These are phyloP conservation scores for Pseudopediastrum boryanum DNA, from an alignment of 139 green algal genomes.

Conservation along the genomic window DNA sequence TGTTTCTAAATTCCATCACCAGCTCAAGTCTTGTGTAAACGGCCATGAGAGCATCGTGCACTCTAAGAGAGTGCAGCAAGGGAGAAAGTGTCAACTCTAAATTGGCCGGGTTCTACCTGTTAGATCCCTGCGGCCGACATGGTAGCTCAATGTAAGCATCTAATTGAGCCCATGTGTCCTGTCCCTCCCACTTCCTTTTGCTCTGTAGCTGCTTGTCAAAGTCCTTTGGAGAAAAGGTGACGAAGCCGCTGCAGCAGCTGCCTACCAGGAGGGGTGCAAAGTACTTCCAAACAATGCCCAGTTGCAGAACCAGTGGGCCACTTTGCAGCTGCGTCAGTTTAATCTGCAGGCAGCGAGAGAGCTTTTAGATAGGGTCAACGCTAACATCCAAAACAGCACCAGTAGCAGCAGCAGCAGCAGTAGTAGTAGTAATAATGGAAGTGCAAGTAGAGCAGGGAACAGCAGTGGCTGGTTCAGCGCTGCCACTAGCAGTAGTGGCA, in stretches of 20 bases:
- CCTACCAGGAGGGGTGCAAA: constrained; percentile 43
- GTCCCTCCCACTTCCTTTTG: not conserved
- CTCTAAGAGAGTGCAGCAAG: no score
- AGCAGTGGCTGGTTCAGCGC: no score
- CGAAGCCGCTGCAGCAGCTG: constrained; percentile 28
- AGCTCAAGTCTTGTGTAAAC: no score
- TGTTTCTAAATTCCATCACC: no score
- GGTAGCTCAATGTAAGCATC: no score
- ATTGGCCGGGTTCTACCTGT: no score
- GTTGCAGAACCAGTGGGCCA: constrained; percentile 42
- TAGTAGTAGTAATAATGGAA: constrained; percentile 12
- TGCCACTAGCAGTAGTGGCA: no score
- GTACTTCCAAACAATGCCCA: constrained; percentile 25
- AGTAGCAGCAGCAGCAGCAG: constrained; percentile 6
- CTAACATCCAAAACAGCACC: no score
- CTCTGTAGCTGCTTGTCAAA: constrained; percentile 37
- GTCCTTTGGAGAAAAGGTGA: constrained; percentile 62
- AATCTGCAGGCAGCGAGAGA: constrained; percentile 19
- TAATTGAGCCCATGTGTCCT: constrained; percentile 41
- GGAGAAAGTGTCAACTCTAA: no score
- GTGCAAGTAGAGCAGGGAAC: not conserved
- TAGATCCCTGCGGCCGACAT: no score
- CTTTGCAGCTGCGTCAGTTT: constrained; percentile 25
- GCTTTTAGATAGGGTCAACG: not conserved
- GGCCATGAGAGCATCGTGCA: no score